Conservation (phyloP, 2,329 filamentous ascomycete species). For the Pseudocercospora pini-densiflorae region DNA sequence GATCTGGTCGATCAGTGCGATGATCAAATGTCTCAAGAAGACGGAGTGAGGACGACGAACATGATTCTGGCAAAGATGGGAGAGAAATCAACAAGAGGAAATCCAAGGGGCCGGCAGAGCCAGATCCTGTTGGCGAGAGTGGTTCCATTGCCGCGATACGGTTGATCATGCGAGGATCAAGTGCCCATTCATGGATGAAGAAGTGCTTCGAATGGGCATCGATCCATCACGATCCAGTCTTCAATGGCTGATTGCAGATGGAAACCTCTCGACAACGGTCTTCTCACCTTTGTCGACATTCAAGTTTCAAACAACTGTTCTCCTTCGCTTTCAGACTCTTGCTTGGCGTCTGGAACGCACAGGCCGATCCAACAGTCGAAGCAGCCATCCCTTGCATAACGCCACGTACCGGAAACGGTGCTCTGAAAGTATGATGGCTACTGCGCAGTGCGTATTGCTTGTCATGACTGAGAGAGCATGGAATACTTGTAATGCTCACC, state of each 20-base stretch:
- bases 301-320: too few relatives aligned
- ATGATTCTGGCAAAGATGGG: background rate
- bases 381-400: background rate
- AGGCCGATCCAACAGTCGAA: background rate
- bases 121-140: background rate
- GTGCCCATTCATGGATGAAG: background rate
- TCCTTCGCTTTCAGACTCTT: too few relatives aligned
- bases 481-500: too few relatives aligned
- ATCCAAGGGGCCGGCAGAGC: background rate
- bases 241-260: too few relatives aligned
- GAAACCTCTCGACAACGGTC: too few relatives aligned
- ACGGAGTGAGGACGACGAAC: too few relatives aligned
- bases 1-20: too few relatives aligned
- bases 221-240: too few relatives aligned
- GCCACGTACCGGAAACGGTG: background rate
- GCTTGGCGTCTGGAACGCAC: background rate
- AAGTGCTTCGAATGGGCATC: too few relatives aligned
- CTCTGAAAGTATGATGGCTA: background rate
- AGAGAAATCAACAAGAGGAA: background rate
- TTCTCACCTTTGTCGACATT: too few relatives aligned
- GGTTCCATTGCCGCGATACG: background rate
- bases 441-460: background rate
- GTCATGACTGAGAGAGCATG: background rate
- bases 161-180: background rate
- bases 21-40: too few relatives aligned